Percentiles rank a stretch among this genome's conserved stretches.
These are phyloP conservation scores for Aspergillus amoenus DNA, from an alignment of 2,329 filamentous ascomycete species.

Conservation along the genomic window DNA sequence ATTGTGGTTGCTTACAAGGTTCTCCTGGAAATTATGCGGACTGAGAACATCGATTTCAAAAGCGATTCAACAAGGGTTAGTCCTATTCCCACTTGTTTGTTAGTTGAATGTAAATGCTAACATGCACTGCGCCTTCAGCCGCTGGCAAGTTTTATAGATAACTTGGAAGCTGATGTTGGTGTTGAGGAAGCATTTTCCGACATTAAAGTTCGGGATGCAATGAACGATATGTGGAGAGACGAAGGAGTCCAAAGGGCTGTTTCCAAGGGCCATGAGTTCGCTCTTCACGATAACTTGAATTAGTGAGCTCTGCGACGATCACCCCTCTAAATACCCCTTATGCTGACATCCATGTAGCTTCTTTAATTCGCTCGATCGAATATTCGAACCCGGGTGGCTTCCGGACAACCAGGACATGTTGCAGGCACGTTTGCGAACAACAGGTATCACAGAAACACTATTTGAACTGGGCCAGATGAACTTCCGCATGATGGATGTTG, in stretches of 20 bases:
- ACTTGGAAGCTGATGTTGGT: constrained; percentile 74
- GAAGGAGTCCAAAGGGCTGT: constrained; percentile 83
- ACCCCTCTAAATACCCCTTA: neutral
- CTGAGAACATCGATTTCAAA: constrained; percentile 77
- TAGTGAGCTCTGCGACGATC: constrained; percentile 63
- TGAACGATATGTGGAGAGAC: constrained; percentile 83
- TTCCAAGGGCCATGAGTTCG: constrained; percentile 91
- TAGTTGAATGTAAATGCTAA: constrained; percentile 10
- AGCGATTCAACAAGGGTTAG: constrained; percentile 75
- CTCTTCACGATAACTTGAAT: constrained; percentile 88
- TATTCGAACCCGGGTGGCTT: constrained; percentile 75
- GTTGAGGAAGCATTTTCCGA: constrained; percentile 76
- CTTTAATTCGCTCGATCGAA: constrained; percentile 72
- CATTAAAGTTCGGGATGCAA: constrained; percentile 63
- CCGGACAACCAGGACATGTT: constrained; percentile 94
- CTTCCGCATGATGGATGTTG: constrained; percentile 96
- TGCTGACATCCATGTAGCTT: constrained; percentile 58
- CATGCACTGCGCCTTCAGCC: constrained; percentile 52
- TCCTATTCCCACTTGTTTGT: constrained; percentile 8
- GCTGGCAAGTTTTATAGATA: constrained; percentile 72
- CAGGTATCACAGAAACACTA: constrained; percentile 91
- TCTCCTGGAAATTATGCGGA: constrained; percentile 86
- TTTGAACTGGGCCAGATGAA: constrained; percentile 90
- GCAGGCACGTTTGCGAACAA: constrained; percentile 84
- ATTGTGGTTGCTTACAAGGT: constrained; percentile 88